A percentile compares a stretch with the other conserved stretches of the same genome.
Conservation (phyloP, 306 rosid genomes). For the Rosa chinensis region DNA sequence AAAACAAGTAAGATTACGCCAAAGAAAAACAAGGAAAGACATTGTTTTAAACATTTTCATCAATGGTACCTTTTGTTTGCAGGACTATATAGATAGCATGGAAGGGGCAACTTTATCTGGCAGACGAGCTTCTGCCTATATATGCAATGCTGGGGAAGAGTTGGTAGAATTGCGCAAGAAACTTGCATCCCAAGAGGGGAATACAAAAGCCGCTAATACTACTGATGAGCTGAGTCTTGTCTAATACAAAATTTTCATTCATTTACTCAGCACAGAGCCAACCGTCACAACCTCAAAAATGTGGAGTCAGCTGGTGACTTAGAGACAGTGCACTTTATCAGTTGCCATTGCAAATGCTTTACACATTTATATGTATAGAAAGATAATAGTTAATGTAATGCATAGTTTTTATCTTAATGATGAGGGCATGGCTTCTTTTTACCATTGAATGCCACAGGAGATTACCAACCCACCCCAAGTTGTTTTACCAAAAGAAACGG, state of each 20-base stretch:
- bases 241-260: conserved; percentile 26
- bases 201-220: conserved; percentile 32
- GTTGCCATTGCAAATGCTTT: conserved; percentile 10
- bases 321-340: neutral
- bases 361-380: conserved; percentile 4
- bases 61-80: conserved; percentile 17
- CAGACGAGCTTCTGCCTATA: conserved; percentile 82
- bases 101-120: conserved; percentile 99
- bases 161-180: conserved; percentile 68
- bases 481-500: neutral
- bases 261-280: neutral
- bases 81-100: conserved; percentile 99
- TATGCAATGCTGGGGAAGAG: conserved; percentile 83
- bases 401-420: neutral
- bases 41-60: neutral
- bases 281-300: neutral
- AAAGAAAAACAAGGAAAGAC: neutral
- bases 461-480: neutral
- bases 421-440: neutral
- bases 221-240: conserved; percentile 84
- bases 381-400: conserved; percentile 1
- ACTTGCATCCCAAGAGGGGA: conserved; percentile 41
- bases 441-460: neutral
- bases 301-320: conserved; percentile 7
- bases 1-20: conserved; percentile 56